Evolutionary conservation across 1,139 yeast genomes (phyloP), one percentile per base, ranked within the genome.

Genomic region (Trichomonascaceae sp.): DNA sequence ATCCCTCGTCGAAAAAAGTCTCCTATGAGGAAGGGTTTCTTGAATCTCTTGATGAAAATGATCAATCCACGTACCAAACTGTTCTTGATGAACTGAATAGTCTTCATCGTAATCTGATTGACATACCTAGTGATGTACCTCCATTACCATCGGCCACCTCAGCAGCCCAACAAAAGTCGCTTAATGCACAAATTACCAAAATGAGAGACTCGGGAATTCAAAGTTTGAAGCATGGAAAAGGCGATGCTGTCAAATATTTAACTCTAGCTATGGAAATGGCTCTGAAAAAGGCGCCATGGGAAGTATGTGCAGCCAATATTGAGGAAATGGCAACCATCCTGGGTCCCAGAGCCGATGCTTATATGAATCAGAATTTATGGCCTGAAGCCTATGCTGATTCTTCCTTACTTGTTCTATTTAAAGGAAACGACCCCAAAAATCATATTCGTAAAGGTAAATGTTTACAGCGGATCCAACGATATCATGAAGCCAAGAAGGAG

Each of bases 361-460:
- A 85, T 63, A 75, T 90, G 67, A 79, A 85, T 63, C 74, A 79
- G 55, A 78, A 81, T 53, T 74, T 82, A 56, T 87, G 81, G 73
- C 70, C 85, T 48, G 84, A 83, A 52, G 98, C 96, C 0, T 81
- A 75, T 65, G 85, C 85, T 57, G 98, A 91, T 66, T 84, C 95
- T 1, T 93, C 89, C 58, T 72, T 91, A 72, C 75, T 91, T 60
- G 73, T 85, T 69, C 78, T 81, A 56, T 80, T 88, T 69, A 82
- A 82, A 64, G 76, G 84, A 51, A 66, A 64, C 54, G 79, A 83
- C 15, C 85, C 96, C 10, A 95, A 87, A 60, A 86, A 88, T 67
- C 87, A 87, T 66, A 79, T 85, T 61, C 81, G 98, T 72, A 81
- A 88, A 65, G 95, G 95, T 1, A 84, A 86, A 54, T 85, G 93